Evolutionary conservation across 345 rosid species (phyloP).

Genomic region (Carallia pectinifolia): DNA sequence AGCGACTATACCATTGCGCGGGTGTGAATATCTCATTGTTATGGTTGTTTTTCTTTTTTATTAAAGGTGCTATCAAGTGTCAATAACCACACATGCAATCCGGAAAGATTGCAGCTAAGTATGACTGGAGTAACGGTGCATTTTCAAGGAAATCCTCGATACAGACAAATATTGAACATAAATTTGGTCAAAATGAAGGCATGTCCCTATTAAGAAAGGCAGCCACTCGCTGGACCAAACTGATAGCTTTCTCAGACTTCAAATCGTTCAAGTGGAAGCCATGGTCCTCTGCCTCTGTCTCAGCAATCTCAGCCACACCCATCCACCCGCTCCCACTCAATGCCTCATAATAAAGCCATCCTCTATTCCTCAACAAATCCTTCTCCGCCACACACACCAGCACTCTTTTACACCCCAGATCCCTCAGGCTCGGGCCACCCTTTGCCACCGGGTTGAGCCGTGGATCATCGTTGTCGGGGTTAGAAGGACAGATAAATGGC

Average conservation of each 20-base stretch:
- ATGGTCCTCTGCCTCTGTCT: slow-evolving; percentile 16
- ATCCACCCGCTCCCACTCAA: slow-evolving; percentile 25
- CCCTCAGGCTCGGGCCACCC: slow-evolving; percentile 3
- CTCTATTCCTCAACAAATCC: slow-evolving; percentile 23
- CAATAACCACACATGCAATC: too few relatives aligned
- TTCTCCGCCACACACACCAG: slow-evolving; percentile 18
- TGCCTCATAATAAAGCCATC: slow-evolving; percentile 20
- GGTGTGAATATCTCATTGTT: too few relatives aligned
- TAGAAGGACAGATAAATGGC: slow-evolving; percentile 44
- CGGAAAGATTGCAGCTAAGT: too few relatives aligned
- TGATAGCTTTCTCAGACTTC: slow-evolving; percentile 31
- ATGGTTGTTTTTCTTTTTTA: too few relatives aligned
- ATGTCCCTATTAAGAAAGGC: slow-evolving; percentile 34
- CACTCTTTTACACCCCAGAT: slow-evolving; percentile 21
- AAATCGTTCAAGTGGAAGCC: slow-evolving; percentile 19
- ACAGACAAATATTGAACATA: background rate
- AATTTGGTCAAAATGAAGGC: slow-evolving; percentile 16
- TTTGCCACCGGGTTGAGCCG: slow-evolving; percentile 15
- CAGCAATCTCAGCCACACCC: slow-evolving; percentile 27
- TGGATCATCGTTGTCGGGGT: slow-evolving; percentile 38
- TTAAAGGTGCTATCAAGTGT: too few relatives aligned
- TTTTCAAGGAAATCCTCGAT: too few relatives aligned
- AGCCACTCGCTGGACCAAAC: slow-evolving; percentile 36
- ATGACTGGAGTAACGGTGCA: too few relatives aligned
- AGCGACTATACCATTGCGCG: too few relatives aligned